These are phyloP conservation scores for Paratrypanosoma confusum DNA, from an alignment of 208 protist genomes.

Conservation along the genomic window DNA sequence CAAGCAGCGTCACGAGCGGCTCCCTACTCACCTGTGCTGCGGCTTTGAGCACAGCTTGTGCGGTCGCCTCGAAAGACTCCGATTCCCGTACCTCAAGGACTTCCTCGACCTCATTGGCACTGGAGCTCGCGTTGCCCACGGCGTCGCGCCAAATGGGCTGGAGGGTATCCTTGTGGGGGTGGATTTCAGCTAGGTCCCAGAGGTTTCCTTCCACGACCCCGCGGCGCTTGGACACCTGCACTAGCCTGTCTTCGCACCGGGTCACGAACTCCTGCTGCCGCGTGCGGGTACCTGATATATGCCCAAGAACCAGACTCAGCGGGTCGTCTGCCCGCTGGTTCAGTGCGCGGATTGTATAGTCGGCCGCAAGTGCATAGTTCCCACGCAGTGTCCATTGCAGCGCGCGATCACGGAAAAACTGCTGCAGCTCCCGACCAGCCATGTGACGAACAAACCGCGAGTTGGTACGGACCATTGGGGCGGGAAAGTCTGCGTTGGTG, in stretches of 20 bases:
- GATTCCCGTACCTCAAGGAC: constrained; percentile 16
- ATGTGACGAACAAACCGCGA: too few relatives aligned
- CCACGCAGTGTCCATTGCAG: constrained; percentile 40
- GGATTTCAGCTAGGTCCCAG: too few relatives aligned
- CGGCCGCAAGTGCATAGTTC: constrained; percentile 68
- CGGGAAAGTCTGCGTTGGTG: too few relatives aligned
- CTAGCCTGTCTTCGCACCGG: constrained; percentile 39
- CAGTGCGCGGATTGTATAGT: constrained; percentile 71
- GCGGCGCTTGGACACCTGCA: neutral
- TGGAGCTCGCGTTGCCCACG: too few relatives aligned
- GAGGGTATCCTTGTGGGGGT: too few relatives aligned
- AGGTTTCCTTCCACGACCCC: neutral
- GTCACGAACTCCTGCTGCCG: constrained; percentile 30
- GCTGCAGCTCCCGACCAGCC: constrained; percentile 30
- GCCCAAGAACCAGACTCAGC: constrained; percentile 47
- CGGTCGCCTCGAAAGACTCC: constrained; percentile 14
- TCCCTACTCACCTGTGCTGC: constrained; percentile 1
- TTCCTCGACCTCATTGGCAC: constrained; percentile 13
- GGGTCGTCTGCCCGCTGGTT: constrained; percentile 52
- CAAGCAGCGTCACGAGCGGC: constrained; percentile 40
- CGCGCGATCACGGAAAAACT: constrained; percentile 46
- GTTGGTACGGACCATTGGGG: too few relatives aligned
- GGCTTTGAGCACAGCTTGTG: constrained; percentile 12
- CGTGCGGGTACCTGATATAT: constrained; percentile 27
- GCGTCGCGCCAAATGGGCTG: too few relatives aligned